Conservation (phyloP, 352 stramenopile species). For the Phytophthora tubulina region DNA sequence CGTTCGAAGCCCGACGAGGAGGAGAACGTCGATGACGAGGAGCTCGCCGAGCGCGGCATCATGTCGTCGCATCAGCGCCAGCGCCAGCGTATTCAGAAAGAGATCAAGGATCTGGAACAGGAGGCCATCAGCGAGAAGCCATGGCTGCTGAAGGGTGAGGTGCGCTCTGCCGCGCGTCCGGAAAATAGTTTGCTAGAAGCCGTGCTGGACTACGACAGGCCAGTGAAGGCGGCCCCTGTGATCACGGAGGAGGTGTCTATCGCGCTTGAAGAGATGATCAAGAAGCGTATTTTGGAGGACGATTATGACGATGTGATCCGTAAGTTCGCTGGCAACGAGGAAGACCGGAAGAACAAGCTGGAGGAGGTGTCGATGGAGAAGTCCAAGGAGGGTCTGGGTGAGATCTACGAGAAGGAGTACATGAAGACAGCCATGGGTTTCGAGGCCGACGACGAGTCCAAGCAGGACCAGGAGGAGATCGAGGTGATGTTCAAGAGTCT, state of each 20-base stretch:
- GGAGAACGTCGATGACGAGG: constrained; percentile 67
- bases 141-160: constrained; percentile 94
- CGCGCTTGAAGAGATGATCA: constrained; percentile 95
- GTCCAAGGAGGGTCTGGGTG: constrained; percentile 90
- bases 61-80: constrained; percentile 84
- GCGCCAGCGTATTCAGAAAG: constrained; percentile 69
- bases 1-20: constrained; percentile 64
- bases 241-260: constrained; percentile 94
- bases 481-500: constrained; percentile 95
- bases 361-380: constrained; percentile 95
- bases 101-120: constrained; percentile 91
- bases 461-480: constrained; percentile 95
- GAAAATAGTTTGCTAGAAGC: constrained; percentile 95
- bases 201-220: constrained; percentile 94
- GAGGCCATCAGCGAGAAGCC: constrained; percentile 94
- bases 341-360: constrained; percentile 86
- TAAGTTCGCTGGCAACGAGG: constrained; percentile 84
- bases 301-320: constrained; percentile 96
- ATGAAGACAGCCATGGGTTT: constrained; percentile 95
- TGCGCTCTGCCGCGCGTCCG: constrained; percentile 84
- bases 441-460: constrained; percentile 92
- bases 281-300: constrained; percentile 95
- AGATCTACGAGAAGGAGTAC: constrained; percentile 97
- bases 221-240: constrained; percentile 91
- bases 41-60: constrained; percentile 80